Percentiles rank a stretch among this genome's conserved stretches.
phyloP scores from a whole-genome alignment of 176 grass and related monocot species.

The Musa beccarii region DNA sequence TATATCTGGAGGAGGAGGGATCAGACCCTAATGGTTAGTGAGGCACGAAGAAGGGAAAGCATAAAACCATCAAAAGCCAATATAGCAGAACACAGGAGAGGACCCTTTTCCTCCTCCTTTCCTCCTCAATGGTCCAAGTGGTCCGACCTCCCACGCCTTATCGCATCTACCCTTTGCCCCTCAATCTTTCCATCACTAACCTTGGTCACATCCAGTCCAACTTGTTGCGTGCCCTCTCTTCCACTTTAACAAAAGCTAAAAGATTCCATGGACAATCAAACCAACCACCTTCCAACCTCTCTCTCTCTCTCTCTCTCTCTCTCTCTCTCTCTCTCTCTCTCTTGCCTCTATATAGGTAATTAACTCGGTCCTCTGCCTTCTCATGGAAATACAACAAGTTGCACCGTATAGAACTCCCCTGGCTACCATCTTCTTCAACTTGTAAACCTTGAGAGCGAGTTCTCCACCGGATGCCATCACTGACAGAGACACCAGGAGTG shows the following conservation, averaged over 20 bases:
- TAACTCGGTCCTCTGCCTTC: neutral
- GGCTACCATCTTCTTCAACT: neutral
- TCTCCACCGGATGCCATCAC: neutral
- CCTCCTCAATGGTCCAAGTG: neutral
- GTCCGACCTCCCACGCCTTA: neutral
- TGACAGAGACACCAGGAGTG: neutral
- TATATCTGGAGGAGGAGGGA: too few species aligned
- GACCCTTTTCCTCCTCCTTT: neutral
- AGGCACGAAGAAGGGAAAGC: too few species aligned
- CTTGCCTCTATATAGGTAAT: neutral
- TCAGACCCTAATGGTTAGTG: too few species aligned
- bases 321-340: neutral
- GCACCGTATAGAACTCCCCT: neutral
- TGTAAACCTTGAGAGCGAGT: neutral
- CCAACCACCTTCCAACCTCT: neutral
- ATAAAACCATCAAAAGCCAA: neutral
- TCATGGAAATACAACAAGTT: neutral
- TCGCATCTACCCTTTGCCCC: neutral
- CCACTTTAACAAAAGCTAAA: neutral
- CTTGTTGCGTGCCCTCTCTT: neutral
- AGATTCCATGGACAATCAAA: neutral
- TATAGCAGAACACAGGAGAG: neutral
- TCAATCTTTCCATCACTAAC: conserved; percentile 5
- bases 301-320: neutral
- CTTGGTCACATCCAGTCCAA: conserved; percentile 5